phyloP scores from a whole-genome alignment of 805 yeast species.

The Metschnikowia similis region DNA sequence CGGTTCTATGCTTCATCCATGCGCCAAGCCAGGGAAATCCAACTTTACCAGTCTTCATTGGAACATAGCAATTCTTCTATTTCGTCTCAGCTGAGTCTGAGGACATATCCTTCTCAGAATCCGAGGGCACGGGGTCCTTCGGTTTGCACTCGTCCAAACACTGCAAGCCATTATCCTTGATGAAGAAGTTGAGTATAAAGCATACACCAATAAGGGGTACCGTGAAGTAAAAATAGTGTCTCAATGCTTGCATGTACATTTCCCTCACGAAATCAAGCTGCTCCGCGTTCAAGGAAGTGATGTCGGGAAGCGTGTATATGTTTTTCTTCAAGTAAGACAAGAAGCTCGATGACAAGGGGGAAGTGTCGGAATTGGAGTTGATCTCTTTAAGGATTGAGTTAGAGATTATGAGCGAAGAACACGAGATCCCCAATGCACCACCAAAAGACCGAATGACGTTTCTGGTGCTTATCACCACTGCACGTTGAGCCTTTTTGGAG shows the following conservation, averaged over 20 bases:
- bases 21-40: no score
- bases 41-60: no score
- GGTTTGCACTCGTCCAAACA: slow-evolving; percentile 26
- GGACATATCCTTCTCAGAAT: not conserved
- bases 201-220: slow-evolving; percentile 35
- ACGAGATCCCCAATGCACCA: slow-evolving; percentile 57
- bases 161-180: slow-evolving; percentile 38
- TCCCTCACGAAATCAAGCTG: slow-evolving; percentile 19
- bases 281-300: slow-evolving; percentile 16
- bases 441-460: slow-evolving; percentile 57
- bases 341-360: slow-evolving; percentile 7
- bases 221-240: slow-evolving; percentile 28
- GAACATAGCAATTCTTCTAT: not conserved
- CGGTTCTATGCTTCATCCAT: no score
- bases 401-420: slow-evolving; percentile 36
- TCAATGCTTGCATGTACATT: slow-evolving; percentile 28
- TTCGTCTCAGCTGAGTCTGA: not conserved
- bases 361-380: slow-evolving; percentile 1
- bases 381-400: slow-evolving; percentile 29
- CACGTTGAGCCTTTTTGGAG: slow-evolving; percentile 47
- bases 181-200: slow-evolving; percentile 26
- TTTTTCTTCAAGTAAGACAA: slow-evolving; percentile 23
- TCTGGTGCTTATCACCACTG: slow-evolving; percentile 55
- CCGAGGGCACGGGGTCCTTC: not conserved
- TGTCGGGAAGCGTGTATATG: slow-evolving; percentile 28